These are phyloP conservation scores for Coemansia sp. DNA, from an alignment of 192 early-diverging fungal species.

Conservation along the genomic window DNA sequence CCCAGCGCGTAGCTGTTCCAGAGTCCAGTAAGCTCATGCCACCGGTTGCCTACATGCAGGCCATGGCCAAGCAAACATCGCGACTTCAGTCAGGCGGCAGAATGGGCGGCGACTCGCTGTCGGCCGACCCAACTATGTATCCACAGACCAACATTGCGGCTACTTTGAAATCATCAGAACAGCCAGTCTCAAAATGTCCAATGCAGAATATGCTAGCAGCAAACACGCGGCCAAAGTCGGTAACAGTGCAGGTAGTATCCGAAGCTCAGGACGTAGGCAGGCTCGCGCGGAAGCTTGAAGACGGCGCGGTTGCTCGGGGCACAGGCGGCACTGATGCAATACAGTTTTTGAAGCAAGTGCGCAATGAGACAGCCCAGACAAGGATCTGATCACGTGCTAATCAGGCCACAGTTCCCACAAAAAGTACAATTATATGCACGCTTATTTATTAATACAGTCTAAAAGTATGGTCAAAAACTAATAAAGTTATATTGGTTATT, in stretches of 20 bases:
- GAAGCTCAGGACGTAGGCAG: constrained; percentile 16
- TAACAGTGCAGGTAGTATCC: not conserved
- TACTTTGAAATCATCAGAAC: not conserved
- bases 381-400: constrained; percentile 14
- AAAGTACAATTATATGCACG: not conserved
- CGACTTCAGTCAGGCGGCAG: constrained; percentile 23
- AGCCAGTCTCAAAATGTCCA: constrained; percentile 2
- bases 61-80: not conserved
- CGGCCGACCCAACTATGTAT: constrained; percentile 51
- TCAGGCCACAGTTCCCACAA: not conserved
- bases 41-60: constrained; percentile 16
- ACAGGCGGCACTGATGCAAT: constrained; percentile 88
- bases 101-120: constrained; percentile 47
- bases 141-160: constrained; percentile 46
- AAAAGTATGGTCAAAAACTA: not conserved
- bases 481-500: not conserved
- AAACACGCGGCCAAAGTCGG: constrained; percentile 4
- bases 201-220: not conserved
- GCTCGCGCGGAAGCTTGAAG: constrained; percentile 63
- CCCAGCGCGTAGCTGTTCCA: constrained; percentile 31
- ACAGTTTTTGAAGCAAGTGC: constrained; percentile 88
- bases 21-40: constrained; percentile 21
- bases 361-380: constrained; percentile 76
- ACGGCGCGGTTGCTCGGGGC: constrained; percentile 64
- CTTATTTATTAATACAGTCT: not conserved